Evolutionary conservation across 768 basidiomycete species (phyloP).

Genomic region (Termitomyces sp.): DNA sequence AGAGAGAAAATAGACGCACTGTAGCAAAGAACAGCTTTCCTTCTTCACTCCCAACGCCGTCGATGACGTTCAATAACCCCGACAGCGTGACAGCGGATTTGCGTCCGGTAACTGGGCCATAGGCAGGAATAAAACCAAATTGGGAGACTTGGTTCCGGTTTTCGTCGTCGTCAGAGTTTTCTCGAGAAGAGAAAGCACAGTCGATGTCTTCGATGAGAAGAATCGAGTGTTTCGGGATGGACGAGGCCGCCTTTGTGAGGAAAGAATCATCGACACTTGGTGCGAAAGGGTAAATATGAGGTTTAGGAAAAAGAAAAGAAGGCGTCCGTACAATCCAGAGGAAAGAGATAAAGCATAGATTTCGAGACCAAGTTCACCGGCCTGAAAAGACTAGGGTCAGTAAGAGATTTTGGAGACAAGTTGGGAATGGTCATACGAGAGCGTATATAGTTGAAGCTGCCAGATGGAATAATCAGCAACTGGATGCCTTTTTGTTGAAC

Average conservation of each 20-base stretch:
- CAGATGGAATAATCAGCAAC: slow-evolving; percentile 30
- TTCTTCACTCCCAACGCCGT: slow-evolving; percentile 57
- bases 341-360: slow-evolving; percentile 64
- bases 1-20: slow-evolving; percentile 21
- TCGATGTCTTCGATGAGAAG: slow-evolving; percentile 60
- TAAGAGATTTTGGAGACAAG: neutral
- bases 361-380: slow-evolving; percentile 73
- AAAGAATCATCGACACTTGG: slow-evolving; percentile 43
- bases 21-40: slow-evolving; percentile 60
- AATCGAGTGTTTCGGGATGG: slow-evolving; percentile 47
- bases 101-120: neutral
- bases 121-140: slow-evolving; percentile 8
- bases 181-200: slow-evolving; percentile 48
- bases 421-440: slow-evolving; percentile 24
- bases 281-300: neutral
- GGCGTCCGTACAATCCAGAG: slow-evolving; percentile 38
- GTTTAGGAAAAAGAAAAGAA: neutral
- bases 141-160: neutral
- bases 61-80: slow-evolving; percentile 52
- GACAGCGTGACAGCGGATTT: slow-evolving; percentile 43
- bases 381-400: slow-evolving; percentile 19
- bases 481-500: neutral
- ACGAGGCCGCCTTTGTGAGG: slow-evolving; percentile 38
- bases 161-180: slow-evolving; percentile 28
- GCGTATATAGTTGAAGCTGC: slow-evolving; percentile 51